These are phyloP conservation scores for Arthrobotrys sinensis DNA, from an alignment of 2,329 filamentous ascomycete genomes.

Conservation along the genomic window DNA sequence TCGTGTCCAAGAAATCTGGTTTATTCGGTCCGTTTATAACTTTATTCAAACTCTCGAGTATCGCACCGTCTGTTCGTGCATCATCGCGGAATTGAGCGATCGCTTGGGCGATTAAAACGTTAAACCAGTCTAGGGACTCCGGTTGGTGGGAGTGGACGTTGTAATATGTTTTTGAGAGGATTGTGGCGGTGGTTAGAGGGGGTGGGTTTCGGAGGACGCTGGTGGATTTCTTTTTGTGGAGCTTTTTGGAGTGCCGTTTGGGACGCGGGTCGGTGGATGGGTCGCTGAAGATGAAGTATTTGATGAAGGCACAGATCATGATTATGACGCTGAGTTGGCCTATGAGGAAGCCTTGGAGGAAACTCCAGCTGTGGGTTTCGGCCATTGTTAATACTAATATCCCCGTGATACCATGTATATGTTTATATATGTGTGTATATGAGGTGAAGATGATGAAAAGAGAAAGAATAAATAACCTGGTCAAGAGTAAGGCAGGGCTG, in stretches of 20 bases:
- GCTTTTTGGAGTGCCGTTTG: conserved; percentile 67
- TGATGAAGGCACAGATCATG: conserved; percentile 94
- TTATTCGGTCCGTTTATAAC: conserved; percentile 88
- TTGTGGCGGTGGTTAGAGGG: conserved; percentile 89
- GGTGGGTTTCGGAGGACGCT: conserved; percentile 81
- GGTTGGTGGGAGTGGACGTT: conserved; percentile 96
- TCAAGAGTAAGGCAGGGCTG: conserved; percentile 59
- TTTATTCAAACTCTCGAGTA: conserved; percentile 86
- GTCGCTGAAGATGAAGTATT: conserved; percentile 99
- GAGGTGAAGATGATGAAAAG: conserved; percentile 1
- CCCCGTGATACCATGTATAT: no score
- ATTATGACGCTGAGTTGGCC: conserved; percentile 94
- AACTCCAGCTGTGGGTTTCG: conserved; percentile 77
- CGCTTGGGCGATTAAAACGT: conserved; percentile 94
- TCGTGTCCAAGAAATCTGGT: conserved; percentile 88
- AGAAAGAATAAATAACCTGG: conserved; percentile 48
- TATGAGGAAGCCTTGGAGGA: conserved; percentile 92
- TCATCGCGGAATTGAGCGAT: conserved; percentile 95
- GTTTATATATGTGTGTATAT: no score
- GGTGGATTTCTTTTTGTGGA: conserved; percentile 75
- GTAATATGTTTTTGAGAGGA: conserved; percentile 97
- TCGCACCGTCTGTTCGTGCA: conserved; percentile 90
- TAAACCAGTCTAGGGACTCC: conserved; percentile 98
- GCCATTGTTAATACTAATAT: conserved; percentile 1
- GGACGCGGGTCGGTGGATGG: conserved; percentile 71